A percentile compares a stretch with the other conserved stretches of the same genome.
These are phyloP conservation scores for Cavenderia fasciculata DNA, from an alignment of 78 protist genomes.

Conservation along the genomic window DNA sequence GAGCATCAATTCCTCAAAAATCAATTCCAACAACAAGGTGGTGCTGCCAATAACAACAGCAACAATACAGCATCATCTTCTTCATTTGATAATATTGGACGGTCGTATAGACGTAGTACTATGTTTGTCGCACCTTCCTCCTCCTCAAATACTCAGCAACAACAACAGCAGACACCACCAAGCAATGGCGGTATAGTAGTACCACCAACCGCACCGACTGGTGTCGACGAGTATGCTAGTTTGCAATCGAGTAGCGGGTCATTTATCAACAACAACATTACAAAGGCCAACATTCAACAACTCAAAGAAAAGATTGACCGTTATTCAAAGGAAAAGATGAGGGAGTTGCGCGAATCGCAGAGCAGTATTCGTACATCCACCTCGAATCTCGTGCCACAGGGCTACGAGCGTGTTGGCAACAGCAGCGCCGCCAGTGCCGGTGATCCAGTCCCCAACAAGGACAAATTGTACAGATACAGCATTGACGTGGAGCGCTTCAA, in stretches of 20 bases:
- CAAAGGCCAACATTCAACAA: conserved; percentile 33
- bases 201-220: background rate
- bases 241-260: background rate
- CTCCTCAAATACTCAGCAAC: too few relatives aligned
- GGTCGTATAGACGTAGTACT: too few relatives aligned
- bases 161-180: too few relatives aligned
- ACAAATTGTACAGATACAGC: conserved; percentile 46
- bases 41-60: background rate
- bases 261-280: background rate
- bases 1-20: conserved; percentile 17
- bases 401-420: background rate
- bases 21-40: conserved; percentile 20
- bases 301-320: conserved; percentile 69
- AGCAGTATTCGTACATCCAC: too few relatives aligned
- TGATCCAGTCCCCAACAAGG: conserved; percentile 3
- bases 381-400: too few relatives aligned
- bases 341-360: background rate
- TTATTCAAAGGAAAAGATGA: conserved; percentile 37
- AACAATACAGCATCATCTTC: background rate
- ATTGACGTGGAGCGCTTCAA: conserved; percentile 62
- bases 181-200: too few relatives aligned
- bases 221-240: background rate
- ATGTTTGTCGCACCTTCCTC: too few relatives aligned
- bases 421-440: background rate
- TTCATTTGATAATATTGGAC: too few relatives aligned